Conservation (phyloP, 1,284 basidiomycete genomes). For the Tylopilus sp. region DNA sequence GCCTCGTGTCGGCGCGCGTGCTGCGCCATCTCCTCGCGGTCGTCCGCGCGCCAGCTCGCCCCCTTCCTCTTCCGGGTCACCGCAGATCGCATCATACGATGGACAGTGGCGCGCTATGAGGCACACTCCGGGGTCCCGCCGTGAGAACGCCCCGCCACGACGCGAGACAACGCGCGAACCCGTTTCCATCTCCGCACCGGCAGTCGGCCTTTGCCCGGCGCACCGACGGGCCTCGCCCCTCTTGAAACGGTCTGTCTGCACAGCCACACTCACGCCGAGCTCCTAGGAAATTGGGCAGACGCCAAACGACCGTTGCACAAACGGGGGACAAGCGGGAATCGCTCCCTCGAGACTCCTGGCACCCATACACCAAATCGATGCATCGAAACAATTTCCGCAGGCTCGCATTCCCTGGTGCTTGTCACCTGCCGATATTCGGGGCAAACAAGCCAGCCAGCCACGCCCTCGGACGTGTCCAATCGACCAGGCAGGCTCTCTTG, state of each 20-base stretch:
- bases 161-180: not conserved
- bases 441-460: not conserved
- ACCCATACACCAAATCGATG: conserved; percentile 7
- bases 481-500: not conserved
- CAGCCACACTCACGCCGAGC: conserved; percentile 8
- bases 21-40: conserved; percentile 18
- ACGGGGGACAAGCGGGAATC: not conserved
- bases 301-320: not conserved
- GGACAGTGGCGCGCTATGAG: conserved; percentile 4
- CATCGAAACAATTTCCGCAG: conserved; percentile 12
- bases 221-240: no score
- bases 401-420: not conserved
- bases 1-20: conserved; percentile 36
- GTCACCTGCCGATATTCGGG: not conserved
- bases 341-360: conserved; percentile 13
- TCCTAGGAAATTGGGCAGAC: not conserved
- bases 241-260: not conserved
- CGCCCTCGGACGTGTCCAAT: not conserved
- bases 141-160: conserved; percentile 7
- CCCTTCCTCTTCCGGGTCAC: not conserved
- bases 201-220: conserved; percentile 6
- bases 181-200: conserved; percentile 10
- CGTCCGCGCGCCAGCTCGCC: not conserved
- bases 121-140: conserved; percentile 5
- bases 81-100: conserved; percentile 9